Evolutionary conservation across 805 yeast genomes (phyloP), one percentile per base, ranked within the genome.

Genomic region (Spathaspora hagerdaliae): DNA sequence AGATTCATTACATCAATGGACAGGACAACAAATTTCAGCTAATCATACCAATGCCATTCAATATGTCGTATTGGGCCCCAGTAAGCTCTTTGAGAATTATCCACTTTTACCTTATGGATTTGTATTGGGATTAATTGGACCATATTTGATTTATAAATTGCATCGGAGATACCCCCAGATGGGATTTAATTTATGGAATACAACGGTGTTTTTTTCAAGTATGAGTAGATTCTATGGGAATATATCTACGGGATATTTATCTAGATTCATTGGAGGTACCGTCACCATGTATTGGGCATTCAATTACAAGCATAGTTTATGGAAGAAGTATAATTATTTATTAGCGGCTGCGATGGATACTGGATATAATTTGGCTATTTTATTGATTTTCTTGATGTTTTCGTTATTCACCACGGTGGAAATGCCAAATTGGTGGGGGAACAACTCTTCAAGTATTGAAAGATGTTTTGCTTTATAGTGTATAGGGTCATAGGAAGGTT

Each of bases 1-100:
- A 0, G 81, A 76, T 53, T 76, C 79, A 1, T 57, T 75, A 26
- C 74, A 73, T 47, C 81, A 76, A 53, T 76, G 80, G 80, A 75
- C 78, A 2, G 80, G 77, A 2, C 79, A 76, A 49, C 48, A 61
- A 6, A 62, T 76, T 31, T 59, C 65, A 31, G 57, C 64, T 13
- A 65, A 63, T 47, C 73, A 75, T 52, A 69, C 77, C n/a, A 76
- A 75, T 51, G 75, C 80, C 9, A 67, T 75, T 31, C 78, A 73
- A 49, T 76, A 76, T 48, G 78, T 75, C n/a, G 62, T 76, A 1
- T 57, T 76, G 41, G 81, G 81, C 0, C 81, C 81, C 0, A 52
- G 58, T n/a, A 57, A 71, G 29, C 57, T 76, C 5, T 76, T 76
- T 47, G 54, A 54, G n/a, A 57, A 69, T 38, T 75, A 76, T 47